Base-by-base conservation (phyloP, 495 filamentous ascomycete genomes). In the Tirmania nivea region DNA sequence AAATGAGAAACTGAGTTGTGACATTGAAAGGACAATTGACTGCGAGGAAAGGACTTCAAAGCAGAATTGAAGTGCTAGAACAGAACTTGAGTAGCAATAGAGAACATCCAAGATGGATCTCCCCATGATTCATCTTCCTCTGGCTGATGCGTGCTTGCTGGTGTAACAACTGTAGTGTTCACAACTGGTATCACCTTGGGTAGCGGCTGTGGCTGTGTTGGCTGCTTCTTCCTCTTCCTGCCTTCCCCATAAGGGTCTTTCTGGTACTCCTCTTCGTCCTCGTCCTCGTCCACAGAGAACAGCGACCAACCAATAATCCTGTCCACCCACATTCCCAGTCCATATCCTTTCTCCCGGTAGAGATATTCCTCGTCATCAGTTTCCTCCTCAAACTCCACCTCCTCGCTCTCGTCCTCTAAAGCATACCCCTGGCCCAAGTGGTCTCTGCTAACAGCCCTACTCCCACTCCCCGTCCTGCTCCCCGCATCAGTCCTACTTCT, bases 31-130 rank as follows among this genome's bases (percentile, higher is more conserved):
- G 25, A 31, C 2, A 31, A 31, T n/a, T 31, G 25, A 31, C 25
- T 31, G 7, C 25, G 25, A 1, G 25, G 25, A 31, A 31, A 1
- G 25, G 7, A 31, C 7, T 31, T 7, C 7, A 3, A 31, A 5
- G 25, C 25, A 31, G 7, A 7, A 31, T 31, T 31, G 2, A 31
- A 31, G 25, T 12, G n/a, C 12, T 50, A n/a, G 31, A 35, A 11
- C 35, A 92, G 65, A 19, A 84, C 78, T 56, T 79, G 83, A 36
- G 77, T 80, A 20, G 84, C 80, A 50, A 88, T 77, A 49, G 77
- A 79, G 50, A 93, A 69, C 55, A 94, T 67, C 87, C 85, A 94
- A 25, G 80, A 75, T 36, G 83, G 86, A 69, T 93, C 87, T 55
- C 80, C 75, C 86, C 84, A 92, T 19, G 52, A 60, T 52, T 66